phyloP scores from a whole-genome alignment of 768 basidiomycete genomes.

The Suillus decipiens region DNA sequence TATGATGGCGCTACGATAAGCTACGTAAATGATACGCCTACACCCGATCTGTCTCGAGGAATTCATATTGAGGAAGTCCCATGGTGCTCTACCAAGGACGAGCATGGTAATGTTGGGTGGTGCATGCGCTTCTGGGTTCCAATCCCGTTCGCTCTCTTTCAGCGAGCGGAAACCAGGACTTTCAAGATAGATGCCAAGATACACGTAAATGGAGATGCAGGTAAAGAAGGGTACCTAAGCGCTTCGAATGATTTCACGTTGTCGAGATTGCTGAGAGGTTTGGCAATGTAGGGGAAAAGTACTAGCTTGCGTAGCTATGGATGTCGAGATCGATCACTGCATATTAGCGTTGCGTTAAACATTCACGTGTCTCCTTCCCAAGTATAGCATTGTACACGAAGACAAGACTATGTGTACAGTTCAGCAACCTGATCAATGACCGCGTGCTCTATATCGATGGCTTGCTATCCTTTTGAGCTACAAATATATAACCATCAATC shows the following conservation, averaged over 20 bases:
- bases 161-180: slow-evolving; percentile 45
- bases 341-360: background rate
- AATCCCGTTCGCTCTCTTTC: slow-evolving; percentile 46
- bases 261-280: slow-evolving; percentile 39
- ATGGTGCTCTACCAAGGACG: slow-evolving; percentile 13
- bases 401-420: background rate
- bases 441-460: background rate
- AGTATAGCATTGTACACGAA: background rate
- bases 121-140: slow-evolving; percentile 35
- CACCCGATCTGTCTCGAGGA: slow-evolving; percentile 1
- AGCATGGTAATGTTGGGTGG: slow-evolving; percentile 28
- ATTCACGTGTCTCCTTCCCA: background rate
- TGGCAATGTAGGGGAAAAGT: background rate
- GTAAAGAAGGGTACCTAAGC: slow-evolving; percentile 20
- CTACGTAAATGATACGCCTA: background rate
- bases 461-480: background rate
- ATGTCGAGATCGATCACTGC: background rate
- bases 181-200: slow-evolving; percentile 43
- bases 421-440: background rate
- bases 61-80: slow-evolving; percentile 22
- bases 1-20: slow-evolving; percentile 9
- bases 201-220: slow-evolving; percentile 31
- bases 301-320: background rate
- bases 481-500: background rate
- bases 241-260: slow-evolving; percentile 40